Evolutionary conservation across 2,329 filamentous ascomycete genomes (phyloP).

Genomic region (Clonostachys solani): DNA sequence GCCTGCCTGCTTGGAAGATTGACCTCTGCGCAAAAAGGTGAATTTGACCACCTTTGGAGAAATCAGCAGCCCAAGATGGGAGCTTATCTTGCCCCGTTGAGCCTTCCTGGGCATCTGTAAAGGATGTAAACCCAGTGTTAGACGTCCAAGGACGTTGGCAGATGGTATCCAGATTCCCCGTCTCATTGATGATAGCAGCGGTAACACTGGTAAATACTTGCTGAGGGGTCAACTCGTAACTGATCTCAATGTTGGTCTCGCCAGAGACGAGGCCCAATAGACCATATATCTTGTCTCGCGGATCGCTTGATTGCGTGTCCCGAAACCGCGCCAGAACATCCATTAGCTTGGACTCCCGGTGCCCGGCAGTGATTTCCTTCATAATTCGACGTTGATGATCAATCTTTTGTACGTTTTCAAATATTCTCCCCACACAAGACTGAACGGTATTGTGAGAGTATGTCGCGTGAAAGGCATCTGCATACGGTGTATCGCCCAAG

Average conservation of each 20-base stretch:
- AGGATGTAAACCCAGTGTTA: not conserved
- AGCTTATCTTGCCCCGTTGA: not conserved
- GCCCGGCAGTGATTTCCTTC: not conserved
- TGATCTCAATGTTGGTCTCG: not conserved
- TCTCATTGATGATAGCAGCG: not conserved
- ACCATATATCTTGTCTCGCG: not conserved
- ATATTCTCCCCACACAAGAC: not conserved
- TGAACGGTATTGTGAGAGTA: not conserved
- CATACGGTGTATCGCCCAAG: conserved; percentile 1
- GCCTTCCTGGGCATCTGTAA: no score
- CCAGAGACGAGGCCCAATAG: not conserved
- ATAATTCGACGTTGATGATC: not conserved
- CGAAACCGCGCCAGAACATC: not conserved
- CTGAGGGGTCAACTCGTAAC: not conserved
- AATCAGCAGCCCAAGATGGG: not conserved
- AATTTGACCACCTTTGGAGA: not conserved
- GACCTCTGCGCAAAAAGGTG: conserved; percentile 3
- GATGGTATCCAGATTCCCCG: conserved; percentile 1
- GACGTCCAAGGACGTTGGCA: conserved; percentile 2
- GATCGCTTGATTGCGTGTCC: not conserved
- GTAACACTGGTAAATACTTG: not conserved
- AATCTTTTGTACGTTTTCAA: not conserved
- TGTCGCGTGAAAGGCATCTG: not conserved
- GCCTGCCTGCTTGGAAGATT: conserved; percentile 1
- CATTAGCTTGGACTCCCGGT: not conserved